phyloP scores from a whole-genome alignment of 495 filamentous ascomycete species.

The Aspergillus nanangensis region DNA sequence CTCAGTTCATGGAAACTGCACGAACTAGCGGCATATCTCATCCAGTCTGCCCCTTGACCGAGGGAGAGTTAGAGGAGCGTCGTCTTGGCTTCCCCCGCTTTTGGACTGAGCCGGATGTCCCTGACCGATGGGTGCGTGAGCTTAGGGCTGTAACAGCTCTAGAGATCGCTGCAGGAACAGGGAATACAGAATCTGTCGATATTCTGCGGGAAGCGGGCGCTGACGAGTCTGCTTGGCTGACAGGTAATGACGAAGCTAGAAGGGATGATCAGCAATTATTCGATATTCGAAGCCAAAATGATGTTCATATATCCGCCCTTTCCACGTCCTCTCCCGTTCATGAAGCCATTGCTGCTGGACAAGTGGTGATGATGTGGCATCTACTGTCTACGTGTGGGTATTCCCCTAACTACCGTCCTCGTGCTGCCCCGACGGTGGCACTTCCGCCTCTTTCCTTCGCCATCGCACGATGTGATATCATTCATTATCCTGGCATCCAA shows the following conservation, averaged over 20 bases:
- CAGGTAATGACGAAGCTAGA: background rate
- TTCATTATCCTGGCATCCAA: background rate
- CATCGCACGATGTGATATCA: constrained; percentile 5
- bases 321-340: constrained; percentile 9
- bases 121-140: constrained; percentile 4
- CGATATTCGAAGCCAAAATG: background rate
- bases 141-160: constrained; percentile 5
- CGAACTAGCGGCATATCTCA: background rate
- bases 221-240: constrained; percentile 11
- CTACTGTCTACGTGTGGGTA: constrained; percentile 3
- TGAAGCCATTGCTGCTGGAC: constrained; percentile 8
- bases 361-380: constrained; percentile 2
- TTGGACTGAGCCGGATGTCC: constrained; percentile 16
- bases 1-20: constrained; percentile 1
- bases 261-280: background rate
- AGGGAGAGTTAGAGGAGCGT: constrained; percentile 12
- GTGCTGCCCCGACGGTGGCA: constrained; percentile 3
- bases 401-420: constrained; percentile 8
- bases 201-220: constrained; percentile 7
- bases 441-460: constrained; percentile 10
- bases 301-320: constrained; percentile 3
- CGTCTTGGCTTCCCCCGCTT: constrained; percentile 12
- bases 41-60: constrained; percentile 7
- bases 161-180: constrained; percentile 9
- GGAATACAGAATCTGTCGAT: background rate